Evolutionary conservation across 202 grass and related monocot species (phyloP).

Genomic region (Panicum virgatum): DNA sequence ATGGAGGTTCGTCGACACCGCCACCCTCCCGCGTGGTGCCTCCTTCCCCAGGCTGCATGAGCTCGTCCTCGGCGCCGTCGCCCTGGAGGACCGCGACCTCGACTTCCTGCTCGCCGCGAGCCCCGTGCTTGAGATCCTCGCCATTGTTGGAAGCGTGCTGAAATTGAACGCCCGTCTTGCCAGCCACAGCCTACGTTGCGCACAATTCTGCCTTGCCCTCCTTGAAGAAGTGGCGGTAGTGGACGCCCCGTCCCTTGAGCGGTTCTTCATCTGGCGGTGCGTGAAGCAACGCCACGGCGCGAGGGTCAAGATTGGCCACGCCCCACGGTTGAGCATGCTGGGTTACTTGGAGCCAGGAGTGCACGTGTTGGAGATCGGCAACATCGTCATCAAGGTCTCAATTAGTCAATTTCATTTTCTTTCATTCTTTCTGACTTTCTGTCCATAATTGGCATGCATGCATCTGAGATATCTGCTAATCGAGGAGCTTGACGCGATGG

Average conservation of each 20-base stretch:
- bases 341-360: constrained; percentile 7
- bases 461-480: not conserved
- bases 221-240: not conserved
- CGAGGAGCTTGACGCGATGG: not conserved
- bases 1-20: constrained; percentile 18
- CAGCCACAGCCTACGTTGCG: constrained; percentile 3
- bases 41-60: constrained; percentile 25
- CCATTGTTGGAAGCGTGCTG: constrained; percentile 28
- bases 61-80: constrained; percentile 21
- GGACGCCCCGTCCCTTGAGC: constrained; percentile 2
- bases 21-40: constrained; percentile 11
- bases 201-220: not conserved
- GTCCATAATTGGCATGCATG: not conserved
- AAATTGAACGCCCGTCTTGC: not conserved
- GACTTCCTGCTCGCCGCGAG: constrained; percentile 35
- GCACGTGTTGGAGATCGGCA: constrained; percentile 10
- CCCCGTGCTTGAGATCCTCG: constrained; percentile 39
- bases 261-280: not conserved
- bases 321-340: not conserved
- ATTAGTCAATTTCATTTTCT: not conserved
- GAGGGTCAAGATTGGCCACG: constrained; percentile 13
- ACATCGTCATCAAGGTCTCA: constrained; percentile 16
- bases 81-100: constrained; percentile 1
- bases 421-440: not conserved
- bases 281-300: not conserved